These are phyloP conservation scores for Phaeotremella fagi DNA, from an alignment of 768 basidiomycete genomes.

Conservation along the genomic window DNA sequence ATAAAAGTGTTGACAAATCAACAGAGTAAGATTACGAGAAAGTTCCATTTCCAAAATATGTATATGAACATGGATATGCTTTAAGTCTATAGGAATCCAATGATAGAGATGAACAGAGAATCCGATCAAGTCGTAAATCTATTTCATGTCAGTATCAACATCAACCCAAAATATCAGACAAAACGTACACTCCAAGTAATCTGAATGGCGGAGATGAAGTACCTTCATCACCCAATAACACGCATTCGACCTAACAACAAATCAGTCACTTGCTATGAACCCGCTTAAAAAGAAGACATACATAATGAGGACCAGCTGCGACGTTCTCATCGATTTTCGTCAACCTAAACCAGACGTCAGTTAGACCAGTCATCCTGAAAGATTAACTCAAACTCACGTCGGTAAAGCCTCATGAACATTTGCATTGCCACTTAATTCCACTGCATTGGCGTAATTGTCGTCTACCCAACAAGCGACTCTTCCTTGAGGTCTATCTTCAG, in stretches of 20 bases:
- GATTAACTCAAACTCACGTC: slow-evolving; percentile 55
- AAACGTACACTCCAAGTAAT: slow-evolving; percentile 67
- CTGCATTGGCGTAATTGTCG: slow-evolving; percentile 68
- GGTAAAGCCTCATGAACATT: slow-evolving; percentile 61
- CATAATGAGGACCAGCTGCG: slow-evolving; percentile 76
- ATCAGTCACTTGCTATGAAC: background rate
- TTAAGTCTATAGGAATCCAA: background rate
- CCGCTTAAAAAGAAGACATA: slow-evolving; percentile 12
- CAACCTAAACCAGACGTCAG: slow-evolving; percentile 53
- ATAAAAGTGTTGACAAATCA: no score
- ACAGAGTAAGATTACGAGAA: no score
- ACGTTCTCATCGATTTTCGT: slow-evolving; percentile 81
- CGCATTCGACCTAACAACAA: slow-evolving; percentile 61
- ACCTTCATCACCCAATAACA: slow-evolving; percentile 67
- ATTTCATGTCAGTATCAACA: background rate
- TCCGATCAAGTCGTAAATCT: slow-evolving; percentile 17
- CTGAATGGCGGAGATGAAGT: slow-evolving; percentile 72
- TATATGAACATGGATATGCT: background rate
- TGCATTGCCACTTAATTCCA: slow-evolving; percentile 69
- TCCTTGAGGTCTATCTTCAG: slow-evolving; percentile 31
- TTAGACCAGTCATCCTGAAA: slow-evolving; percentile 1
- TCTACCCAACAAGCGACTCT: slow-evolving; percentile 43
- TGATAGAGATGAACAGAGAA: background rate
- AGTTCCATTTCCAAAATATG: background rate
- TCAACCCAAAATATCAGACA: background rate